These are phyloP conservation scores for Phyllosticta citriasiana DNA, from an alignment of 2,329 filamentous ascomycete genomes.

Conservation along the genomic window DNA sequence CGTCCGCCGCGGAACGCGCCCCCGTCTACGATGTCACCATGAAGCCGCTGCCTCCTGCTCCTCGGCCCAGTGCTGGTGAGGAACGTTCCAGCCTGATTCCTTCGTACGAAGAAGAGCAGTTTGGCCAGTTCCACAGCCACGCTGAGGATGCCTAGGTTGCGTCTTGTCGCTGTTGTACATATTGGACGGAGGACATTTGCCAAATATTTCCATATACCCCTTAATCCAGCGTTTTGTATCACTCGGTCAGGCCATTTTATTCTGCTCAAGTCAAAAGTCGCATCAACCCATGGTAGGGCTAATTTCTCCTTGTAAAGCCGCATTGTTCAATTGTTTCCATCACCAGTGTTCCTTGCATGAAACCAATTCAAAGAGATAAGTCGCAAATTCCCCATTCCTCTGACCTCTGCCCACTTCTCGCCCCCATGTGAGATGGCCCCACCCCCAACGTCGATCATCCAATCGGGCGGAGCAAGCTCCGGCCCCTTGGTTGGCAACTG, in stretches of 20 bases:
- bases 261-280: not conserved
- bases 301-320: not conserved
- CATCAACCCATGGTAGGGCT: too few relatives aligned
- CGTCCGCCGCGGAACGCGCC: not conserved
- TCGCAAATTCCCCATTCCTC: not conserved
- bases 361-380: not conserved
- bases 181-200: not conserved
- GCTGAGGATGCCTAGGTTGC: not conserved
- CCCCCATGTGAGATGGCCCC: not conserved
- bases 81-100: not conserved
- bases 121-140: not conserved
- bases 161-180: not conserved
- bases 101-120: not conserved
- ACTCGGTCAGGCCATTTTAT: not conserved
- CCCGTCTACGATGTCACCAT: not conserved
- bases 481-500: not conserved
- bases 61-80: not conserved
- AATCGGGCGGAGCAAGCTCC: not conserved
- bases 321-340: not conserved
- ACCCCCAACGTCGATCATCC: not conserved
- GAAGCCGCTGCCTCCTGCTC: not conserved
- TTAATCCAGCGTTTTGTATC: not conserved
- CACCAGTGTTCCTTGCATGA: not conserved
- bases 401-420: not conserved
- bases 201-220: not conserved